Evolutionary conservation across 768 basidiomycete species (phyloP), one percentile per base, ranked within the genome.

Genomic region (Xanthoconium purpureum): DNA sequence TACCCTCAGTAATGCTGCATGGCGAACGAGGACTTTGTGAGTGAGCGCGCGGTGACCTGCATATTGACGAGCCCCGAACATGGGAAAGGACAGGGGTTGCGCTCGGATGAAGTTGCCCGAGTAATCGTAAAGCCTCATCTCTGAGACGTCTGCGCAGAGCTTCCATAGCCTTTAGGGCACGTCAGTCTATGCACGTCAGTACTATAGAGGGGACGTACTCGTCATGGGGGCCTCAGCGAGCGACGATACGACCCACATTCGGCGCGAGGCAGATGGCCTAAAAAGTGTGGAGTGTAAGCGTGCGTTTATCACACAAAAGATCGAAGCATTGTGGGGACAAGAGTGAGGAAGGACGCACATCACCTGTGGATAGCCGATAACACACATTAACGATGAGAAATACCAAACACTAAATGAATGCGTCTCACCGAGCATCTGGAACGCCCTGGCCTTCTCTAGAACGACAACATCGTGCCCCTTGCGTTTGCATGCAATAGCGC

Each of bases 181-280:
- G 20, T 59, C 11, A 39, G n/a, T 11, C 15, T 17, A 8, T 10
- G 33, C 14, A 24, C 13, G 9, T 53, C 24, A 13, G 33, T 17
- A 4, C 10, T 3, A 10, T 30, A 28, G n/a, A 28, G 35, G 17
- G 3, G 6, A 50, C 54, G 6, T 40, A 67, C 63, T 57, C 61
- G 43, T 70, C 61, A 24, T 71, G 67, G 36, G 69, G 52, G 11
- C 69, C 64, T 70, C 66, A 71, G 32, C 68, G 70, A 38, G 57
- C 53, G 50, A 70, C 24, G 17, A 74, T 59, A 7, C 65, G 62
- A 11, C 68, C 70, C 3, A 55, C 61, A 49, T 74, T 74, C 39
- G 46, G 9, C 17, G 50, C 45, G n/a, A 72, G 59, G 30, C 61
- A 49, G 32, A 72, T 60, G 17, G 63, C 35, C 65, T 69, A 37